Evolutionary conservation across 2,329 filamentous ascomycete species (phyloP).

Genomic region (Fusarium clavum): DNA sequence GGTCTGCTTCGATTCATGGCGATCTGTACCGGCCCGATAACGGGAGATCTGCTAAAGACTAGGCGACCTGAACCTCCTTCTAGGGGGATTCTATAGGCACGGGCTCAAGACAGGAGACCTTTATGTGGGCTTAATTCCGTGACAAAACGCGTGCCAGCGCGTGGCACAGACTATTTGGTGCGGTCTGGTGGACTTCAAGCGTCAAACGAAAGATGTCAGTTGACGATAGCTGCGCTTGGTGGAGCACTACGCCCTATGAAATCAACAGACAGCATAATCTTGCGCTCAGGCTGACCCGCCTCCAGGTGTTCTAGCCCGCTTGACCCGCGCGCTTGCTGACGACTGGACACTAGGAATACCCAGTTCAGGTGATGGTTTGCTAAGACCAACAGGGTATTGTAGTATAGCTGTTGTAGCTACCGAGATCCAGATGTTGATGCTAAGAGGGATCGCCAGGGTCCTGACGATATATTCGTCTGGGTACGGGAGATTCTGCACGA

Average conservation of each 20-base stretch:
- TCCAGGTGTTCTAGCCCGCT: constrained; percentile 23
- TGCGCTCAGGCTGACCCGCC: constrained; percentile 32
- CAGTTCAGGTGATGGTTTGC: constrained; percentile 20
- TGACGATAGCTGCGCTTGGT: constrained; percentile 36
- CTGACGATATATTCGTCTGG: constrained; percentile 32
- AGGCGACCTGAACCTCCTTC: constrained; percentile 21
- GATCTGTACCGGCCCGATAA: constrained; percentile 41
- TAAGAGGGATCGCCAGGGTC: constrained; percentile 46
- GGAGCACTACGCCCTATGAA: constrained; percentile 9
- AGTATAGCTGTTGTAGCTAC: constrained; percentile 18
- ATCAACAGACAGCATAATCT: constrained; percentile 31
- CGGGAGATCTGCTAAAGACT: constrained; percentile 42
- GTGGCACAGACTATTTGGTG: constrained; percentile 36
- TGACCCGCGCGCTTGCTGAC: constrained; percentile 15
- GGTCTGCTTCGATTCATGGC: constrained; percentile 31
- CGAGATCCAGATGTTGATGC: constrained; percentile 7
- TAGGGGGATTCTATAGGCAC: constrained; percentile 24
- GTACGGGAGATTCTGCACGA: constrained; percentile 10
- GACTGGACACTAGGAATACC: not conserved
- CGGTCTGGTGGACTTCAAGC: constrained; percentile 23
- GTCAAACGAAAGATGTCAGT: constrained; percentile 38
- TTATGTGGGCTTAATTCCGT: constrained; percentile 20
- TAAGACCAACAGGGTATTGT: constrained; percentile 27
- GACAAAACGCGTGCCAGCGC: constrained; percentile 26
- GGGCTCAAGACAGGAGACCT: constrained; percentile 22